Evolutionary conservation across 75 land plant genomes (phyloP), one percentile per base, ranked within the genome.

Genomic region (Sequoia sempervirens): DNA sequence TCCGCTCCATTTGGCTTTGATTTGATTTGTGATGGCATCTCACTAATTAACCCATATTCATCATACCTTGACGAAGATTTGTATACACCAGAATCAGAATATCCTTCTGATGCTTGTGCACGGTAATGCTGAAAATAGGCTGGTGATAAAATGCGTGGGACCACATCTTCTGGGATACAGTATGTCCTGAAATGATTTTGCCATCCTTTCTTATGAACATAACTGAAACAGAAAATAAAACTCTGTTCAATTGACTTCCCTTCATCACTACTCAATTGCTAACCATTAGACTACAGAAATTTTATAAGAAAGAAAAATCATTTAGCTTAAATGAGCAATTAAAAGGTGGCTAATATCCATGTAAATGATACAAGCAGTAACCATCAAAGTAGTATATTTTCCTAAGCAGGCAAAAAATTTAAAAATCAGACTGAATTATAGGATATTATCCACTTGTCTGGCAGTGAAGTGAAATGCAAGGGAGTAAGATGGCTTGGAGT

Each of bases 151-250:
- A 97, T 90, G 47, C 99, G 98, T 47, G 99, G 99, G 9, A 97
- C 92, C 78, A 97, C 68, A 90, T 97, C 99, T 88, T 97, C 99
- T 37, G 99, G 99, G 83, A 97, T 97, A 89, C 99, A 97, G 80
- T 95, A 97, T 43, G 90, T 93, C 87, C 92, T 97, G 82, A 97
- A 97, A 88, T 91, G 90, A 50, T 90, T 88, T 46, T 95, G 96
- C 99, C 99, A 97, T 75, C 95, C 98, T 84, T 92, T 94, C 78
- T 82, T 82, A 83, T 94, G 92, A 81, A 97, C 99, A 88, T 95
- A 95, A 83, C 97, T 95, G 91, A 58, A 87, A 70, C 37, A 79
- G 79, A 56, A 83, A 23, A 84, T 3, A 83, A 38, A 32, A 78
- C 61, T 79, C 18, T 18, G 18, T 8, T 81, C 82, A 81, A 54